Conservation (phyloP, 2,329 filamentous ascomycete genomes). For the Emmonsia crescens region DNA sequence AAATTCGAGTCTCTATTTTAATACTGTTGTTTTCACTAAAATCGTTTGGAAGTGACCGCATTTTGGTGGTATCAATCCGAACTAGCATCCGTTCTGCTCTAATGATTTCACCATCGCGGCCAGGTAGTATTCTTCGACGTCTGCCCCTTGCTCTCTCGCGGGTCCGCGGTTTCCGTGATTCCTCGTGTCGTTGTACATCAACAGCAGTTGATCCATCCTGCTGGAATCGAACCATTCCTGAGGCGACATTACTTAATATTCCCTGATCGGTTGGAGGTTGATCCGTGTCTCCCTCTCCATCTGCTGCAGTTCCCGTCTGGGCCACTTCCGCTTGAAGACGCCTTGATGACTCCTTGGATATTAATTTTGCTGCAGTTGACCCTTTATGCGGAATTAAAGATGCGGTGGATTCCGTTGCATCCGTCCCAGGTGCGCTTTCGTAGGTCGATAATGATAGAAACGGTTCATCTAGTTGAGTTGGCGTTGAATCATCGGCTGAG, state of each 20-base stretch:
- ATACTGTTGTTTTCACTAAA: conserved; percentile 55
- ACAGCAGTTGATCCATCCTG: conserved; percentile 32
- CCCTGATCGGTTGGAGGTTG: conserved; percentile 10
- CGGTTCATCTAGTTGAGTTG: not conserved
- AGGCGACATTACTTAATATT: conserved; percentile 15
- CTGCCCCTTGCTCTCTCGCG: conserved; percentile 8
- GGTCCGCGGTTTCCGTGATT: conserved; percentile 24
- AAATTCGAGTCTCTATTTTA: conserved; percentile 45
- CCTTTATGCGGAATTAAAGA: conserved; percentile 21
- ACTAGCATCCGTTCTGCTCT: conserved; percentile 61
- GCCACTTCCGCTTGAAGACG: conserved; percentile 18
- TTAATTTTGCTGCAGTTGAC: conserved; percentile 16
- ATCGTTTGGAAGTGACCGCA: conserved; percentile 45
- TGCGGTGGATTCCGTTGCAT: conserved; percentile 4
- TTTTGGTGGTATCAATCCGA: conserved; percentile 43
- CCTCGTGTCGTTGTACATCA: conserved; percentile 31
- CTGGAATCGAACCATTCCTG: conserved; percentile 34
- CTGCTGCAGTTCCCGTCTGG: not conserved
- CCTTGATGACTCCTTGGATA: conserved; percentile 11
- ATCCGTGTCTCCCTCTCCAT: not conserved
- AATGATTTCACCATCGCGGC: conserved; percentile 44
- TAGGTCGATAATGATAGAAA: not conserved
- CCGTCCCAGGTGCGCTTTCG: not conserved
- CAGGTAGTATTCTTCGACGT: conserved; percentile 10
- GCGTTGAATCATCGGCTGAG: not conserved